Conservation (phyloP, 2,329 filamentous ascomycete species). For the Colletotrichum eleusines region DNA sequence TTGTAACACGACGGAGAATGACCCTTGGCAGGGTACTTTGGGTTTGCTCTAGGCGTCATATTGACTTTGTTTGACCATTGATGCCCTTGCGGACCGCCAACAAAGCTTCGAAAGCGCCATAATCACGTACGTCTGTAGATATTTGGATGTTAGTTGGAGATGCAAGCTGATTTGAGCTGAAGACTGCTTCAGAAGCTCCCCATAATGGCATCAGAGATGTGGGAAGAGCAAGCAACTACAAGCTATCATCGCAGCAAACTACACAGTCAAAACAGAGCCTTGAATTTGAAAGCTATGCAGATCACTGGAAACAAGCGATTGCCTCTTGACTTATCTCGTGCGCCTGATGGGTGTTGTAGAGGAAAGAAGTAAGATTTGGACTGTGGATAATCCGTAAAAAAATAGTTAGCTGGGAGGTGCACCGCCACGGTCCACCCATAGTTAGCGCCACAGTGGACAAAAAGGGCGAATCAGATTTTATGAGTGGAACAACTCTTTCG, state of each 20-base stretch:
- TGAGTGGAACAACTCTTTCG: not conserved
- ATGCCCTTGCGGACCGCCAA: constrained; percentile 39
- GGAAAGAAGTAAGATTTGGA: not conserved
- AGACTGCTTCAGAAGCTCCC: not conserved
- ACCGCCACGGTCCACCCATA: constrained; percentile 28
- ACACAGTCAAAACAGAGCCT: not conserved
- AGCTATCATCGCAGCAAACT: not conserved
- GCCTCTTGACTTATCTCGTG: not conserved
- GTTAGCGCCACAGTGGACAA: constrained; percentile 15
- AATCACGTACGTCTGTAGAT: not conserved
- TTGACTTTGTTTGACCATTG: constrained; percentile 82
- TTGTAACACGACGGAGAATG: constrained; percentile 94
- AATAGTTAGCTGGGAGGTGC: constrained; percentile 23
- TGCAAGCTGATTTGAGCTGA: not conserved
- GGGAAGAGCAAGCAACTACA: not conserved
- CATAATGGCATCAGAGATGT: not conserved
- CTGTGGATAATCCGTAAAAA: constrained; percentile 22
- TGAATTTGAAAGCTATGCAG: not conserved
- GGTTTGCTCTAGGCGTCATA: constrained; percentile 83
- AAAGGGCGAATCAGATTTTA: too few species aligned
- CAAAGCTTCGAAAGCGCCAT: constrained; percentile 92
- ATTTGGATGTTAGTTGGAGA: not conserved
- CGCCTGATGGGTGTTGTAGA: constrained; percentile 8
- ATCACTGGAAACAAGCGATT: not conserved
- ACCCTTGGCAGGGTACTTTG: constrained; percentile 88